Evolutionary conservation across 306 rosid genomes (phyloP), one percentile per base, ranked within the genome.

Genomic region (Quercus gilva): DNA sequence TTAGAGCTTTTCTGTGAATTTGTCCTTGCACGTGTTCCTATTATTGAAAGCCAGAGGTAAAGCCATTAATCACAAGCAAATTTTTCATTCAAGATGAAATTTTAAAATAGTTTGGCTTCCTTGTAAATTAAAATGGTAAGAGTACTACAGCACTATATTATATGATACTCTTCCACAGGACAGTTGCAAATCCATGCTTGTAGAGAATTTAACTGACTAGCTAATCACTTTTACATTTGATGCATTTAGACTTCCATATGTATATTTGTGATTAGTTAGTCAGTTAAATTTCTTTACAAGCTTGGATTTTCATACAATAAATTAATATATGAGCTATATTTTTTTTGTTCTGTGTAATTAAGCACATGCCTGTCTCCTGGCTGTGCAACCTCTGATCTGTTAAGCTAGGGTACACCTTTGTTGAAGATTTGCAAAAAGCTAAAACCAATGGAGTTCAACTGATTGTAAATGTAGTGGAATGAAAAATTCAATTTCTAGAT

Each of bases 1-100:
- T 80, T 95, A 80, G 99, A 93, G 96, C 88, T 95, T 49, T 95
- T 93, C 84, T 95, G 99, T 81, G 99, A 95, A 76, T 95, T 95
- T 71, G 80, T 93, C 80, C 98, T 95, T 75, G 99, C 98, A 13
- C 92, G 99, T 19, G 93, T 95, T 68, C 97, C 99, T 13, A 89
- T 95, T 31, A 86, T 95, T 65, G 99, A 95, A 85, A 90, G 75
- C 86, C 97, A 93, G 88, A 90, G 73, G 99, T 93, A 90, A 85
- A 85, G 78, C 57, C 72, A 53, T 52, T n/a, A 35, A 14, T 82
- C 60, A 23, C n/a, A 1, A 56, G 35, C 15, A 69, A 71, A 75
- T 71, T 70, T 85, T 85, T 55, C 72, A 55, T 60, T 55, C 37
- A 45, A 57, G 59, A 41, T 12, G 26, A 23, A 14, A 41, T 81